These are phyloP conservation scores for Aspergillus affinis DNA, from an alignment of 495 filamentous ascomycete genomes.

Conservation along the genomic window DNA sequence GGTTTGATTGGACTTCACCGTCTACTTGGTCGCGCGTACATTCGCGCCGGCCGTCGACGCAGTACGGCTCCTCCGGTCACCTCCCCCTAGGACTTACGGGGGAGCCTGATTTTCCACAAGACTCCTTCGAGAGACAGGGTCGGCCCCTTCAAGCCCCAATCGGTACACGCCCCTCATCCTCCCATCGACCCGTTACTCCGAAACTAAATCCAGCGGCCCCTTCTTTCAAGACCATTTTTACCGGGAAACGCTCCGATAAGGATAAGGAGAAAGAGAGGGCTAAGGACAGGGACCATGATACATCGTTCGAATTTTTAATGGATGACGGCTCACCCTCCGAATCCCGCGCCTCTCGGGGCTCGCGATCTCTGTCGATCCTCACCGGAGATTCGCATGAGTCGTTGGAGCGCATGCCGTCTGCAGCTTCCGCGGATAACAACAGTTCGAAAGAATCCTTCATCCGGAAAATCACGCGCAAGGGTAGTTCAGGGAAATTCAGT, in stretches of 20 bases:
- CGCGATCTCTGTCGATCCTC: slow-evolving; percentile 60
- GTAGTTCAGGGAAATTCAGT: slow-evolving; percentile 78
- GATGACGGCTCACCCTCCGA: slow-evolving; percentile 61
- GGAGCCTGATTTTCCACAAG: slow-evolving; percentile 47
- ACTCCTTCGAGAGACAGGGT: slow-evolving; percentile 42
- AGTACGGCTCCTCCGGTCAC: slow-evolving; percentile 56
- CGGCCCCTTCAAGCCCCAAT: slow-evolving; percentile 54
- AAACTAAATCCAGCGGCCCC: slow-evolving; percentile 64
- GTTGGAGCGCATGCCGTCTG: slow-evolving; percentile 67
- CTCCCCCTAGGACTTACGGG: slow-evolving; percentile 49
- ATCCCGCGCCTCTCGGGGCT: slow-evolving; percentile 61
- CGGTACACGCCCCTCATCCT: slow-evolving; percentile 54
- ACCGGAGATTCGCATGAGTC: slow-evolving; percentile 73
- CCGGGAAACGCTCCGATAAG: slow-evolving; percentile 41
- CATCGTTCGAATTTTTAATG: slow-evolving; percentile 37
- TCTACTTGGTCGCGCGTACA: slow-evolving; percentile 56
- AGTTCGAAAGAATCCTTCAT: slow-evolving; percentile 62
- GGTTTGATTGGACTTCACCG: slow-evolving; percentile 56
- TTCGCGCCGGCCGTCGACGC: slow-evolving; percentile 56
- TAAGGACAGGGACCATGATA: slow-evolving; percentile 32
- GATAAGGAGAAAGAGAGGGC: slow-evolving; percentile 36
- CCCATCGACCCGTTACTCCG: slow-evolving; percentile 53
- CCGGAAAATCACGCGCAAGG: slow-evolving; percentile 74
- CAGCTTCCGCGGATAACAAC: slow-evolving; percentile 61
- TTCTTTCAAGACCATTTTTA: slow-evolving; percentile 55